Percentiles rank a stretch among this genome's conserved stretches.
Conservation (phyloP, 108 stramenopile genomes). For the Bacterosira constricta region DNA sequence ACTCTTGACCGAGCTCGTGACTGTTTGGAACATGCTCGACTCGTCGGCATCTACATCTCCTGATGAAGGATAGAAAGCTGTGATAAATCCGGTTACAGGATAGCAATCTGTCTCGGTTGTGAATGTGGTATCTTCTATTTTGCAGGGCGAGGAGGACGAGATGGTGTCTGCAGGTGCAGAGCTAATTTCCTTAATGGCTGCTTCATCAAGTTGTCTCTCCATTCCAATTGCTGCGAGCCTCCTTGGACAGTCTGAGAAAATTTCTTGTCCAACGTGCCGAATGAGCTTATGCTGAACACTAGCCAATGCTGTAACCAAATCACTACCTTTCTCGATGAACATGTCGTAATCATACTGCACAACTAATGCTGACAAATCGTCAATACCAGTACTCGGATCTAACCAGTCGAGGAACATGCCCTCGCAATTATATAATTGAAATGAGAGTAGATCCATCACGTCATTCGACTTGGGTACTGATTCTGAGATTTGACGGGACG, state of each 20-base stretch:
- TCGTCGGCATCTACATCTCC: conserved; percentile 17
- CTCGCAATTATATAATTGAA: conserved; percentile 24
- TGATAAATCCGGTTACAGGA: conserved; percentile 15
- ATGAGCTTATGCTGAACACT: conserved; percentile 19
- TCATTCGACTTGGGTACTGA: conserved; percentile 9
- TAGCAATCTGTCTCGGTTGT: conserved; percentile 17
- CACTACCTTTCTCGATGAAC: conserved; percentile 17
- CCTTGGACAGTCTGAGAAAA: conserved; percentile 20
- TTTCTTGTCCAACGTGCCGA: conserved; percentile 8
- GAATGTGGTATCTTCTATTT: conserved; percentile 9
- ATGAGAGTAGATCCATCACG: conserved; percentile 3
- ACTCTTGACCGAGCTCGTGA: conserved; percentile 11
- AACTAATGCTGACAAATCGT: conserved; percentile 3
- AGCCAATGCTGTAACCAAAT: conserved; percentile 1
- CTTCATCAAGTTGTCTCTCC: conserved; percentile 7
- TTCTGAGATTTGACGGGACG: not conserved
- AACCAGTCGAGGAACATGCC: conserved; percentile 14
- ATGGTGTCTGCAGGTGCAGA: conserved; percentile 14
- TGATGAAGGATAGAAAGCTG: conserved; percentile 25
- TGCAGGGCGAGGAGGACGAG: conserved; percentile 11
- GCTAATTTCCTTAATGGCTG: conserved; percentile 20
- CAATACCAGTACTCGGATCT: not conserved
- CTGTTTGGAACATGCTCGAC: conserved; percentile 5
- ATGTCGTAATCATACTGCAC: conserved; percentile 37
- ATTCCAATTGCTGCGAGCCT: not conserved